A percentile compares a stretch with the other conserved stretches of the same genome.
Conservation (phyloP, 1,139 yeast genomes). For the Scheffersomyces cryptocercus region DNA sequence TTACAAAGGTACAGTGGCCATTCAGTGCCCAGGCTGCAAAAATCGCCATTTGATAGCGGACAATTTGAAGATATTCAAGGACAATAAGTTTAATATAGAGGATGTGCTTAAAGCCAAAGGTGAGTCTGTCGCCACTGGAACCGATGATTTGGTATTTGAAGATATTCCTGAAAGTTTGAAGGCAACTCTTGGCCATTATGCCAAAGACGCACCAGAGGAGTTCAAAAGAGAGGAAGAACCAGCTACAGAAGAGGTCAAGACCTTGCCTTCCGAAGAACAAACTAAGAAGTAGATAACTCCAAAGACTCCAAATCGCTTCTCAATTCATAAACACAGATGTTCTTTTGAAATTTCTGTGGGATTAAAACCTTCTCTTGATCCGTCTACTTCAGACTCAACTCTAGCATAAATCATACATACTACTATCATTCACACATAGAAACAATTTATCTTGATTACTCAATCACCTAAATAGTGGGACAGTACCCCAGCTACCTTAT, state of each 20-base stretch:
- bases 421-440: too few relatives aligned
- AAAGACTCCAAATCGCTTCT: too few relatives aligned
- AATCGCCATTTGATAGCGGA: constrained; percentile 91
- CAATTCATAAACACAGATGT: too few relatives aligned
- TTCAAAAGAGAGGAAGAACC: constrained; percentile 16
- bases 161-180: constrained; percentile 71
- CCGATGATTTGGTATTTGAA: constrained; percentile 67
- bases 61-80: constrained; percentile 81
- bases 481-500: too few relatives aligned
- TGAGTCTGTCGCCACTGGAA: constrained; percentile 61
- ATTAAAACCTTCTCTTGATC: too few relatives aligned
- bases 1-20: constrained; percentile 79
- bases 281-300: neutral
- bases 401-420: too few relatives aligned
- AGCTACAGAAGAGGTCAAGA: constrained; percentile 11
- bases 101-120: constrained; percentile 81
- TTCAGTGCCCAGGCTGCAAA: constrained; percentile 91
- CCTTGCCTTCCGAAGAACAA: neutral
- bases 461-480: too few relatives aligned
- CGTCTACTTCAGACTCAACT: too few relatives aligned
- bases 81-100: constrained; percentile 70
- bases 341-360: too few relatives aligned
- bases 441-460: too few relatives aligned
- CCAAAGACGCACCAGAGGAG: constrained; percentile 60
- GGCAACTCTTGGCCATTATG: constrained; percentile 58